Base-by-base conservation (phyloP, 306 rosid genomes). In the Datisca glomerata region DNA sequence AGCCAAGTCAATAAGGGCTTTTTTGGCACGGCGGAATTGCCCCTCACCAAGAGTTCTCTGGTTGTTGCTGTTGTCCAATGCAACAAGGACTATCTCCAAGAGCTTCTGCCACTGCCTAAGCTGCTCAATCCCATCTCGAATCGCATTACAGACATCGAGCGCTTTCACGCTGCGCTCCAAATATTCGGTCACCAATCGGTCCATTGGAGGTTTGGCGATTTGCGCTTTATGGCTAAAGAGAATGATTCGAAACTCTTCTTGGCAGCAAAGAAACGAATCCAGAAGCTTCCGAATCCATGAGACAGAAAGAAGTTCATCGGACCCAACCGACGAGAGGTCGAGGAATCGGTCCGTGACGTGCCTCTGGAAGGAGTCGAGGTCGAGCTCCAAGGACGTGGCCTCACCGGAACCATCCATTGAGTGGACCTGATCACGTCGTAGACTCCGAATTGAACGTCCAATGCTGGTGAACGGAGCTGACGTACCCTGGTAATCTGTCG, bases 71-170 rank as follows among this genome's bases (percentile, higher is more conserved):
- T 74, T 63, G 43, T 70, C 81, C 46, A 89, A 56, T 16, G 97
- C 91, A 54, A 67, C 65, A 37, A 67, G 47, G 21, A 80, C 83
- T 37, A 89, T 89, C 72, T 87, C 93, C 5, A 83, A 34, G 1
- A 67, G 68, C 65, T 66, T 82, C 61, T 74, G 72, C 93, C 93
- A 87, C 40, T 79, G 93, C 34, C 83, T 49, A 61, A 87, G 59
- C 69, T 74, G 82, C 37, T 87, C 94, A 47, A 82, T 57, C 35
- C 97, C 97, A 49, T 87, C 94, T 16, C 97, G 73, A 21, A 83
- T 45, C 3, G 93, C 94, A 45, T 87, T 82, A 46, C 97, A 87
- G 5, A 87, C 80, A 48, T 87, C 97, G 4, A 87, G 66, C 1
- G 93, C 89, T 57, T 87, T 87, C 40, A 83, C 74, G 56, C 79